phyloP scores from a whole-genome alignment of 2,329 filamentous ascomycete species.

The Cladosporium sp. region DNA sequence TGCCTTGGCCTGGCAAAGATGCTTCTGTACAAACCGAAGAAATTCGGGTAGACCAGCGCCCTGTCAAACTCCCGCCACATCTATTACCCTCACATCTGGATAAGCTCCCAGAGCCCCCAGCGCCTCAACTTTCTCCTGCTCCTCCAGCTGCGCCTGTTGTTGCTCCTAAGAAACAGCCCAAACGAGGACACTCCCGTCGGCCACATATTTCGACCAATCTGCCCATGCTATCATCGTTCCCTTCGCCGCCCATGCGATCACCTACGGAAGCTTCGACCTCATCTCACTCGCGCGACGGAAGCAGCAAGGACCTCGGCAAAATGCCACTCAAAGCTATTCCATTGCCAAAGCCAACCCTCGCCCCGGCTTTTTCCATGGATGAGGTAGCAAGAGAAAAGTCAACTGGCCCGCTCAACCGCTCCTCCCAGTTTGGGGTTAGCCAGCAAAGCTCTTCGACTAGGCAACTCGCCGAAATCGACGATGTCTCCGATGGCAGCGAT shows the following conservation, averaged over 20 bases:
- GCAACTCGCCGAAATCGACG: conserved; percentile 23
- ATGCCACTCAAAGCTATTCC: conserved; percentile 30
- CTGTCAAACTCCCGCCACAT: conserved; percentile 69
- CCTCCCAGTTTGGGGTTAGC: conserved; percentile 31
- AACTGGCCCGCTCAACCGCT: conserved; percentile 30
- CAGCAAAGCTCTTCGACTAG: conserved; percentile 20
- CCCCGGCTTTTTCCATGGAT: conserved; percentile 18
- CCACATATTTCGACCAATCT: conserved; percentile 21
- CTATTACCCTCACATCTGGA: conserved; percentile 65
- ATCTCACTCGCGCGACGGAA: conserved; percentile 21
- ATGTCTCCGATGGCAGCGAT: conserved; percentile 26
- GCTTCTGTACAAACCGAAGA: conserved; percentile 80
- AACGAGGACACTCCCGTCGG: conserved; percentile 11
- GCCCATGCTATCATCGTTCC: conserved; percentile 14
- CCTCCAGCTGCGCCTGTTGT: background rate
- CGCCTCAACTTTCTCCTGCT: conserved; percentile 7
- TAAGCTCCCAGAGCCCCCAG: conserved; percentile 14
- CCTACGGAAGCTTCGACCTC: conserved; percentile 18
- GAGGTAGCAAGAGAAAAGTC: conserved; percentile 12
- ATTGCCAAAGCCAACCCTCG: conserved; percentile 28
- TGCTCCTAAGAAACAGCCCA: conserved; percentile 1
- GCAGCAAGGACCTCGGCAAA: conserved; percentile 22
- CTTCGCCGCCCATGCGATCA: conserved; percentile 25
- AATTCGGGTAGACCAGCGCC: conserved; percentile 75
- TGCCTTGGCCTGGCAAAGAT: conserved; percentile 47